Evolutionary conservation across 306 rosid genomes (phyloP).

Genomic region (Styphnolobium japonicum): DNA sequence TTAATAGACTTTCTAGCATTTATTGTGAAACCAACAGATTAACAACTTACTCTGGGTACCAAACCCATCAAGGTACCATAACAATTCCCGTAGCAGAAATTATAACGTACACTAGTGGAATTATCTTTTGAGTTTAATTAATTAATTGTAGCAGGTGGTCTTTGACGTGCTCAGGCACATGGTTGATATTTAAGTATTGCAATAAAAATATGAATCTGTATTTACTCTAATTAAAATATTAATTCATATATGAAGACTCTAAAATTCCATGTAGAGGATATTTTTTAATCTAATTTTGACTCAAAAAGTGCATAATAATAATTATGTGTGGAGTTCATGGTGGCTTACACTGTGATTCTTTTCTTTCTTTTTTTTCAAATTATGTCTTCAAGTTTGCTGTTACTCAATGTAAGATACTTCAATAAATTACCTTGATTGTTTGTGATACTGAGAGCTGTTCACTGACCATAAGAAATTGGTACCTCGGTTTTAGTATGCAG

Average conservation of each 20-base stretch:
- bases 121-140: neutral
- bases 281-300: neutral
- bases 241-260: neutral
- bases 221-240: neutral
- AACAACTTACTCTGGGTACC: no score
- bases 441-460: neutral
- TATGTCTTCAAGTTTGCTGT: neutral
- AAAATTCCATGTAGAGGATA: neutral
- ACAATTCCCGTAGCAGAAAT: no score
- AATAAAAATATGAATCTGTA: neutral
- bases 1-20: no score
- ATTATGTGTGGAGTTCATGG: neutral
- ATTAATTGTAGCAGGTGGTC: neutral
- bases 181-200: neutral
- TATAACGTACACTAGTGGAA: neutral
- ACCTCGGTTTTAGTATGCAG: slow-evolving; percentile 6
- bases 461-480: neutral
- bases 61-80: no score
- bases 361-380: no score
- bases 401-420: slow-evolving; percentile 4
- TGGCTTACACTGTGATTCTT: neutral
- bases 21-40: no score
- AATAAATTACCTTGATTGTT: neutral
- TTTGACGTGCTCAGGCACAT: neutral
- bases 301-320: neutral